Conservation (phyloP, 768 basidiomycete species). For the Trametes coccinea region DNA sequence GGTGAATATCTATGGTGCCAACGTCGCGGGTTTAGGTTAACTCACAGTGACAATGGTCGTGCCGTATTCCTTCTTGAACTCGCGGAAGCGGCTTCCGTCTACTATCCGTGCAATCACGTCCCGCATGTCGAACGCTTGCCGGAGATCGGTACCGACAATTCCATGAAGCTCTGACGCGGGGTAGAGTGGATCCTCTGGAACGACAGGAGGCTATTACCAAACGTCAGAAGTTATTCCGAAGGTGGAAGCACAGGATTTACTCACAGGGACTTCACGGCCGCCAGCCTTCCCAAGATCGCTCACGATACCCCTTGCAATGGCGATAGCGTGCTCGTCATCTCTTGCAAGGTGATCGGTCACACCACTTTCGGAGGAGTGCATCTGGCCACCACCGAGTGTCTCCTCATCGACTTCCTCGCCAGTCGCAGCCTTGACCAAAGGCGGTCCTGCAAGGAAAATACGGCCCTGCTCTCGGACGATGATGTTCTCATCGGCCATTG, state of each 20-base stretch:
- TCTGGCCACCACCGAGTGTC: slow-evolving; percentile 83
- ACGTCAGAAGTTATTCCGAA: neutral
- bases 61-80: slow-evolving; percentile 97
- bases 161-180: slow-evolving; percentile 82
- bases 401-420: slow-evolving; percentile 94
- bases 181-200: slow-evolving; percentile 74
- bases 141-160: slow-evolving; percentile 87
- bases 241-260: slow-evolving; percentile 24
- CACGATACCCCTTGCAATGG: slow-evolving; percentile 74
- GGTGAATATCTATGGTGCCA: neutral
- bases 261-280: slow-evolving; percentile 49
- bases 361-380: slow-evolving; percentile 91
- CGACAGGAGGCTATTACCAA: slow-evolving; percentile 48
- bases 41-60: slow-evolving; percentile 84
- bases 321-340: slow-evolving; percentile 84
- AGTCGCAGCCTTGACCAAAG: slow-evolving; percentile 91
- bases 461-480: slow-evolving; percentile 89
- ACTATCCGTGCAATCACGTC: slow-evolving; percentile 91
- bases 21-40: neutral
- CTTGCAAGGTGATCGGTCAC: slow-evolving; percentile 87
- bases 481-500: slow-evolving; percentile 94
- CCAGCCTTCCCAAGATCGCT: slow-evolving; percentile 74
- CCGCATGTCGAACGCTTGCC: slow-evolving; percentile 90
- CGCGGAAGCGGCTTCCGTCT: slow-evolving; percentile 88
- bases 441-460: slow-evolving; percentile 94